Evolutionary conservation across 331 rosid species (phyloP).

Genomic region (Quercus lobata): DNA sequence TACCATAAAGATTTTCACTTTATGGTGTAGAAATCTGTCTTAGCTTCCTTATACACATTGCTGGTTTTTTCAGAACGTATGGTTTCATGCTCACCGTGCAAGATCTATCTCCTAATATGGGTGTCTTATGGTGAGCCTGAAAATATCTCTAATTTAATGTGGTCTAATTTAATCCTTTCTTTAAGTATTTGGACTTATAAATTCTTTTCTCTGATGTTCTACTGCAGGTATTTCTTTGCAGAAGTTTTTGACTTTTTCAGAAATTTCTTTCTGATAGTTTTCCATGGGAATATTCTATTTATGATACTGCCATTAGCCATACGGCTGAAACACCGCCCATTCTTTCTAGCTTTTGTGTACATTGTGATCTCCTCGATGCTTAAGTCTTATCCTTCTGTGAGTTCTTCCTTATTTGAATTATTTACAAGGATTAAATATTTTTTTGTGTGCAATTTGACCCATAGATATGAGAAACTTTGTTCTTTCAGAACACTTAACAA

Average conservation of each 20-base stretch:
- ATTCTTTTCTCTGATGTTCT: conserved; percentile 19
- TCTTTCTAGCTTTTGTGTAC: conserved; percentile 81
- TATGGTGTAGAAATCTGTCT: conserved; percentile 9
- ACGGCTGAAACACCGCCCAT: conserved; percentile 82
- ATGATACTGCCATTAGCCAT: conserved; percentile 80
- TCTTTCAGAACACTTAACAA: not conserved
- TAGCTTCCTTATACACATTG: conserved; percentile 18
- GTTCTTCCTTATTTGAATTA: conserved; percentile 22
- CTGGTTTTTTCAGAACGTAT: conserved; percentile 67
- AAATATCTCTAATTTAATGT: not conserved
- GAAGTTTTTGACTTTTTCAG: conserved; percentile 95
- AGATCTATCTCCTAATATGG: conserved; percentile 92
- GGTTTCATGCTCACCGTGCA: conserved; percentile 90
- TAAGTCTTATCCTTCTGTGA: conserved; percentile 91
- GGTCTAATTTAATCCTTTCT: conserved; percentile 15
- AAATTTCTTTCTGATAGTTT: conserved; percentile 80
- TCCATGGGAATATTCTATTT: conserved; percentile 77
- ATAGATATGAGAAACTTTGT: not conserved
- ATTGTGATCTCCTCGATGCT: conserved; percentile 66
- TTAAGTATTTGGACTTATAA: conserved; percentile 11
- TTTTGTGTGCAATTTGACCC: not conserved
- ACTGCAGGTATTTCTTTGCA: conserved; percentile 90
- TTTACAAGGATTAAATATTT: conserved; percentile 2
- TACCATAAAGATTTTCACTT: conserved; percentile 1
- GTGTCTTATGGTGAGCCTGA: conserved; percentile 78